These are phyloP conservation scores for Apophysomyces elegans DNA, from an alignment of 371 early-diverging fungal genomes.

Conservation along the genomic window DNA sequence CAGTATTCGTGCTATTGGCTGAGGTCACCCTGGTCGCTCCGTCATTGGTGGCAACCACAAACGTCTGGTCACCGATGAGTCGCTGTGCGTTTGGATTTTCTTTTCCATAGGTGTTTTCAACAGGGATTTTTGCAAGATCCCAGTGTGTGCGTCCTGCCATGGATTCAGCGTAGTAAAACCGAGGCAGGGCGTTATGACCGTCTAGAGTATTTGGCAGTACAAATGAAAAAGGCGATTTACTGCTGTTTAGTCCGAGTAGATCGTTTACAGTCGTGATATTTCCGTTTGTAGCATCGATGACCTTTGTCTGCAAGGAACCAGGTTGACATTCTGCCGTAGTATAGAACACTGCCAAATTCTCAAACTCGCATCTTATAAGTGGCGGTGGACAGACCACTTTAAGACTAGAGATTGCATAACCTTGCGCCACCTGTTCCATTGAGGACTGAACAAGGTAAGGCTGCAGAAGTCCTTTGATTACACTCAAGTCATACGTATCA, in stretches of 20 bases:
- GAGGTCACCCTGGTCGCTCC: not conserved
- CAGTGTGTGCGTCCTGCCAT: conserved; percentile 22
- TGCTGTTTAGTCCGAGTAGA: conserved; percentile 10
- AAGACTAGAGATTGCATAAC: conserved; percentile 4
- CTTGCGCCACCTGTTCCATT: conserved; percentile 8
- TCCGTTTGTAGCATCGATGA: conserved; percentile 12
- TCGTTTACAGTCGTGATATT: conserved; percentile 15
- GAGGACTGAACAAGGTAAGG: conserved; percentile 14
- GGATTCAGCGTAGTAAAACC: conserved; percentile 17
- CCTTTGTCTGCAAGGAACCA: conserved; percentile 13
- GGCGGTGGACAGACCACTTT: not conserved
- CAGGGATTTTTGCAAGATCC: not conserved
- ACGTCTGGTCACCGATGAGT: conserved; percentile 20
- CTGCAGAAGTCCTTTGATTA: conserved; percentile 16
- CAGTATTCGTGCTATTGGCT: not conserved
- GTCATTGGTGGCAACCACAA: conserved; percentile 14
- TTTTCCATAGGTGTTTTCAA: not conserved
- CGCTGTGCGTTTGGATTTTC: conserved; percentile 1
- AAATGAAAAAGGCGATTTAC: not conserved
- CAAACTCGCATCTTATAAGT: conserved; percentile 14
- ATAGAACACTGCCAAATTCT: not conserved
- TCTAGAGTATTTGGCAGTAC: not conserved
- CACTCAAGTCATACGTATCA: not conserved
- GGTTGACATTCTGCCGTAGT: conserved; percentile 10
- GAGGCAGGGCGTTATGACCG: conserved; percentile 1